Conservation (phyloP, 2,329 filamentous ascomycete genomes). For the Hypoxylon sp. region DNA sequence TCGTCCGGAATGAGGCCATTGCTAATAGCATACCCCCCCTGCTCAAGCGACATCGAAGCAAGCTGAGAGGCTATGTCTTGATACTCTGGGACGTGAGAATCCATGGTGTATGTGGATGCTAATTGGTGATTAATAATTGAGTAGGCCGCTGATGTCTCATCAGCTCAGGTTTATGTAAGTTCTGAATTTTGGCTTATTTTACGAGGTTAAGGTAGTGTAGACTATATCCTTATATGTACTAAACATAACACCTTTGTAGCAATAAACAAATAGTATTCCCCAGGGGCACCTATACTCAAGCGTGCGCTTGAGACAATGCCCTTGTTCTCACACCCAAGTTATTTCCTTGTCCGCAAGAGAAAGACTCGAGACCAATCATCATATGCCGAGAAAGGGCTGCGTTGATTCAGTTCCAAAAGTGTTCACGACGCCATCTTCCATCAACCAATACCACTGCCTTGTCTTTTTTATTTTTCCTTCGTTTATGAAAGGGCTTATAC, state of each 20-base stretch:
- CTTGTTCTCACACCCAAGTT: neutral
- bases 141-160: neutral
- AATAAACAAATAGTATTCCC: neutral
- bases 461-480: conserved; percentile 55
- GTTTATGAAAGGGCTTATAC: conserved; percentile 57
- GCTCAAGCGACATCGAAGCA: neutral
- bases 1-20: neutral
- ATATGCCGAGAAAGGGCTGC: neutral
- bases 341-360: neutral
- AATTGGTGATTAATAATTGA: neutral
- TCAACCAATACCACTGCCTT: conserved; percentile 55
- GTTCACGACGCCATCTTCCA: no score
- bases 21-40: neutral
- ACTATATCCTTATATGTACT: neutral
- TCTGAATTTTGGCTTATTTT: neutral
- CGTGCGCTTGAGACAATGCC: neutral
- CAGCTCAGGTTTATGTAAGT: neutral
- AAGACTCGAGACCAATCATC: neutral
- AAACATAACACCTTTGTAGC: neutral
- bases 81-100: neutral
- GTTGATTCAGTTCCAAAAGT: no score
- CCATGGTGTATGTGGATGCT: neutral
- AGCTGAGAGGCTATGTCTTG: neutral
- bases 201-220: neutral
- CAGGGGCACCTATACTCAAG: neutral